Evolutionary conservation across 164 flowering plant genomes (phyloP).

Genomic region (Echeveria elegans): DNA sequence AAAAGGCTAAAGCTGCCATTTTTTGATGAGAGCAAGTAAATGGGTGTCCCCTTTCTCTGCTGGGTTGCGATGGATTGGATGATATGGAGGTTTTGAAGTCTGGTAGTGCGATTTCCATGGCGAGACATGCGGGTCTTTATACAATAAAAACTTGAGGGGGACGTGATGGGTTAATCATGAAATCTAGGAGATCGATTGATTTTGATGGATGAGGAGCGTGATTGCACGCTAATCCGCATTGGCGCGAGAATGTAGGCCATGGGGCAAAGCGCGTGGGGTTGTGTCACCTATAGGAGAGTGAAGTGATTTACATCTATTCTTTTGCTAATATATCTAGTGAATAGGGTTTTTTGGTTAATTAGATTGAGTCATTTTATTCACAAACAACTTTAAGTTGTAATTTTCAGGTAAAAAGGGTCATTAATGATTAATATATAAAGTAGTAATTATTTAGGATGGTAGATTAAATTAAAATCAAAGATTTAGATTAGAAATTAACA

Average conservation of each 20-base stretch:
- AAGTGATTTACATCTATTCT: too few species aligned
- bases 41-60: neutral
- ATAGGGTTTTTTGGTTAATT: too few species aligned
- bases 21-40: neutral
- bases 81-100: neutral
- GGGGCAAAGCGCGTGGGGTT: conserved; percentile 2
- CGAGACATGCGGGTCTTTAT: neutral
- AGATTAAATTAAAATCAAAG: too few species aligned
- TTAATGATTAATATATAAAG: too few species aligned
- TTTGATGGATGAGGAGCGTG: neutral
- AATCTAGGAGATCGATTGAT: neutral
- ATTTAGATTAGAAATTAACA: too few species aligned
- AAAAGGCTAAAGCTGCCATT: conserved; percentile 28
- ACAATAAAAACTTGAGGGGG: neutral
- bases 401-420: too few species aligned
- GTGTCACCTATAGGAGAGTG: neutral
- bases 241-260: conserved; percentile 4
- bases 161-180: neutral
- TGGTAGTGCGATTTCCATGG: conserved; percentile 4
- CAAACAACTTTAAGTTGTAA: too few species aligned
- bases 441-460: too few species aligned
- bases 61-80: neutral
- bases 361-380: too few species aligned
- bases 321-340: too few species aligned
- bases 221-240: neutral